Evolutionary conservation across 208 protist genomes (phyloP).

Genomic region (Crithidia bombi): DNA sequence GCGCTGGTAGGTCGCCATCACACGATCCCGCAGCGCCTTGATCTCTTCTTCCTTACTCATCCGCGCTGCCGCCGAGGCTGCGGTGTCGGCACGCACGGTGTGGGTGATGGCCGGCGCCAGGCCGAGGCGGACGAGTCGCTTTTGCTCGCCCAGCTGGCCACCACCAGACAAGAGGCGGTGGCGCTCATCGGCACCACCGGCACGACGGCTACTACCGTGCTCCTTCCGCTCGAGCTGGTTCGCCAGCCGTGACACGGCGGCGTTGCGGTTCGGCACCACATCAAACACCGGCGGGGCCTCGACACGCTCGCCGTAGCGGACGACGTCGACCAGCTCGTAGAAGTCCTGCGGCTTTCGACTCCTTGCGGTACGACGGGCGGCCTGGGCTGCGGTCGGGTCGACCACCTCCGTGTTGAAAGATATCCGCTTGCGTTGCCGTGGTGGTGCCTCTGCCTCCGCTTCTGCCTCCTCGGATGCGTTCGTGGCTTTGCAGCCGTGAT

Average conservation of each 20-base stretch:
- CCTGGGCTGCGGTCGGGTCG: constrained; percentile 20
- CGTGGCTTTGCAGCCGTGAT: neutral
- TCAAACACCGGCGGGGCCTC: constrained; percentile 90
- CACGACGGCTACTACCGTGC: neutral
- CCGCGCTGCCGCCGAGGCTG: constrained; percentile 4
- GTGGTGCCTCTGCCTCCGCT: neutral
- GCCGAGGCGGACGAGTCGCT: constrained; percentile 71
- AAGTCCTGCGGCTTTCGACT: constrained; percentile 62
- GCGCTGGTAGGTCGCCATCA: constrained; percentile 82
- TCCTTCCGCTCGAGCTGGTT: constrained; percentile 42
- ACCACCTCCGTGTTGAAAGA: constrained; percentile 47
- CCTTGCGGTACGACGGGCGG: neutral
- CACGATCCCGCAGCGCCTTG: constrained; percentile 63
- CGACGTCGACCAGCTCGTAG: constrained; percentile 86
- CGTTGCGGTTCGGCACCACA: constrained; percentile 71
- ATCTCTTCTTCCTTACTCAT: constrained; percentile 74
- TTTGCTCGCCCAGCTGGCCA: constrained; percentile 54
- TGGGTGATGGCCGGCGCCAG: constrained; percentile 52
- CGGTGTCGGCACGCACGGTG: constrained; percentile 12
- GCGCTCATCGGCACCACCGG: constrained; percentile 8
- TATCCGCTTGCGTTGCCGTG: constrained; percentile 54
- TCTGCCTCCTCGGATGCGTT: neutral
- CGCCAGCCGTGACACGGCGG: constrained; percentile 70
- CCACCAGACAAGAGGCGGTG: constrained; percentile 39
- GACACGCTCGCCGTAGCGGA: constrained; percentile 83